phyloP scores from a whole-genome alignment of 2,329 filamentous ascomycete species.

The Dissoconium aciculare region DNA sequence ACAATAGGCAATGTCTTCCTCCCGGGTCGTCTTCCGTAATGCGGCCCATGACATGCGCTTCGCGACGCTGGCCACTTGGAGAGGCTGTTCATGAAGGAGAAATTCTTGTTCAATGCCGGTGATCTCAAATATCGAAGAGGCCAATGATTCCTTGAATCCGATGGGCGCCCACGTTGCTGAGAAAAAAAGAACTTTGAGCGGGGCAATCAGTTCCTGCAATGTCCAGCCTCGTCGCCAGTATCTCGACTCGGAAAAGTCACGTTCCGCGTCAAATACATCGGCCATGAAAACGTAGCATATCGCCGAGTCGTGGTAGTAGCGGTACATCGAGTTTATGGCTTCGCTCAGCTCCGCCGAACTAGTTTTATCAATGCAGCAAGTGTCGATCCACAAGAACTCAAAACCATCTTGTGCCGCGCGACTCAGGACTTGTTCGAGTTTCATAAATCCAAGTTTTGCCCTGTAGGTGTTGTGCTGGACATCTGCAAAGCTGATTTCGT shows the following conservation, averaged over 20 bases:
- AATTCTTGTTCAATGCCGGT: constrained; percentile 18
- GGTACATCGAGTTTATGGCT: constrained; percentile 9
- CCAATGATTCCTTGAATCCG: constrained; percentile 4
- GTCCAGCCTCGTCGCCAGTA: constrained; percentile 11
- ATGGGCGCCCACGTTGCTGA: constrained; percentile 1
- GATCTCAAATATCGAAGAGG: constrained; percentile 8
- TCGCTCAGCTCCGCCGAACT: constrained; percentile 9
- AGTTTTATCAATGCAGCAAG: constrained; percentile 11
- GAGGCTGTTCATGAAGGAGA: constrained; percentile 7
- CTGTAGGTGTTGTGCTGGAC: neutral
- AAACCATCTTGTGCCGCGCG: neutral
- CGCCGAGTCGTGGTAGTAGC: constrained; percentile 5
- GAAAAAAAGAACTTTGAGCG: constrained; percentile 3
- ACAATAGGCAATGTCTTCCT: constrained; percentile 33
- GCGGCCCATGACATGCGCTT: constrained; percentile 10
- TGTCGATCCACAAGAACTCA: constrained; percentile 8
- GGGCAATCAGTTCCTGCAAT: constrained; percentile 10
- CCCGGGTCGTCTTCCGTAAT: constrained; percentile 6
- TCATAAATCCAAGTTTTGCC: constrained; percentile 3
- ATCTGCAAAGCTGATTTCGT: constrained; percentile 4
- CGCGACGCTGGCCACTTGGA: constrained; percentile 5
- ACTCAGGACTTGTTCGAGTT: constrained; percentile 4
- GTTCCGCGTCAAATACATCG: neutral
- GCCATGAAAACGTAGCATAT: constrained; percentile 2
- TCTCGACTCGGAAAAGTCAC: constrained; percentile 1